phyloP scores from a whole-genome alignment of 78 protist genomes.

The Cyanophora paradoxa region DNA sequence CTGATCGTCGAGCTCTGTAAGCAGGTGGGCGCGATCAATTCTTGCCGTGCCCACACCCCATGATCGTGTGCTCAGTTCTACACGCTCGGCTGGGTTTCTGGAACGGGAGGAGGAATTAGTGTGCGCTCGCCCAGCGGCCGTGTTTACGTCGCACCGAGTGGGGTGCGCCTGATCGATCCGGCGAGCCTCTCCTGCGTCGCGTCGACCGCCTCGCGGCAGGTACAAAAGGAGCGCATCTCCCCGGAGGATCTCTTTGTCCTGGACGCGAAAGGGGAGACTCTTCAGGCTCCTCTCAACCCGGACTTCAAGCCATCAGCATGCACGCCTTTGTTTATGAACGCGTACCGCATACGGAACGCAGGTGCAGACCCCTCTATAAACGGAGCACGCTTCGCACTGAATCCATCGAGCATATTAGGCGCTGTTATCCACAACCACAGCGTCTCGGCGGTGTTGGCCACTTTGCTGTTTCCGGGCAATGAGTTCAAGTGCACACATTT shows the following conservation, averaged over 20 bases:
- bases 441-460: neutral
- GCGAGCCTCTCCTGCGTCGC: too few species aligned
- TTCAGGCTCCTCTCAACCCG: constrained; percentile 24
- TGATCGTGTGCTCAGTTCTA: too few species aligned
- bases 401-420: too few species aligned
- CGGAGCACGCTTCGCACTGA: too few species aligned
- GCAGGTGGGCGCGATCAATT: too few species aligned
- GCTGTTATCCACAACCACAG: constrained; percentile 80
- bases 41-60: too few species aligned
- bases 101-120: constrained; percentile 71
- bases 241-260: constrained; percentile 64
- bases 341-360: constrained; percentile 60
- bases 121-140: neutral
- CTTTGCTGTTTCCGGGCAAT: too few species aligned
- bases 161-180: too few species aligned
- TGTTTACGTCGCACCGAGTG: constrained; percentile 80
- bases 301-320: constrained; percentile 37
- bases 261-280: constrained; percentile 35
- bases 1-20: too few species aligned
- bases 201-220: too few species aligned
- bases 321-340: constrained; percentile 73
- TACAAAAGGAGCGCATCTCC: constrained; percentile 81
- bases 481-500: constrained; percentile 75
- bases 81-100: constrained; percentile 61
- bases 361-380: too few species aligned